Percentiles rank a stretch among this genome's conserved stretches.
Conservation (phyloP, 176 grass and related monocot genomes). For the Triticum aestivum region IWGSC_CS_RefSeq_v2.1 NC_057795.1:495335537-495336036, state of each 20-base stretch:
- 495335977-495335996: not conserved
- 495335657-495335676: conserved; percentile 83
- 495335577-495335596: not conserved
- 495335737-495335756: not conserved
- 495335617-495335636: not conserved
- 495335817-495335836: conserved; percentile 29
- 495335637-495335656: conserved; percentile 59
- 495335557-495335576: not conserved
- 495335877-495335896: conserved; percentile 69
- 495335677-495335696: conserved; percentile 95
- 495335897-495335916: not conserved
- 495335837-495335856: conserved; percentile 88
- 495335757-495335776: not conserved
- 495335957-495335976: not conserved
- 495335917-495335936: not conserved
- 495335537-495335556: not conserved
- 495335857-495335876: conserved; percentile 83
- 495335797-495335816: not conserved
- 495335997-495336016: not conserved
- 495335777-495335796: not conserved
- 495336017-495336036: conserved; percentile 21
- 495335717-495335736: conserved; percentile 10
- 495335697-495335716: conserved; percentile 70
- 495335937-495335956: not conserved
- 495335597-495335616: not conserved